Evolutionary conservation across 148 eudicot genomes (phyloP).

Genomic region (Vaccinium darrowii): DNA sequence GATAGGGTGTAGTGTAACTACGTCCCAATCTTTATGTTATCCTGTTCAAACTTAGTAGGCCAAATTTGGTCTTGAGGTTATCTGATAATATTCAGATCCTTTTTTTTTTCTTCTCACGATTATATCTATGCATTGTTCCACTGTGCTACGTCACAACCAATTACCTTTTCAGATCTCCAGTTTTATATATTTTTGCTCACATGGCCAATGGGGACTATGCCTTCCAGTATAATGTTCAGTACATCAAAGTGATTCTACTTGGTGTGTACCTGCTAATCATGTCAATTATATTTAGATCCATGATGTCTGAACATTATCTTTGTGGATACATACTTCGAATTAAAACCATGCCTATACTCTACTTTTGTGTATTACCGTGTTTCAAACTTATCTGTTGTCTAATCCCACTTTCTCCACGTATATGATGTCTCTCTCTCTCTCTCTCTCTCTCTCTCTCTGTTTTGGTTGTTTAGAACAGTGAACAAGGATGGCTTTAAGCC

Average conservation of each 20-base stretch:
- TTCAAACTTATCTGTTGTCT: background rate
- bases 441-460: background rate
- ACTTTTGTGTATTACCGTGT: background rate
- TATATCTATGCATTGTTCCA: background rate
- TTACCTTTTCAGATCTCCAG: background rate
- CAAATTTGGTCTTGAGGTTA: background rate
- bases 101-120: background rate
- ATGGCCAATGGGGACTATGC: too few species aligned
- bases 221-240: background rate
- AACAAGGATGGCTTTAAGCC: slow-evolving; percentile 96
- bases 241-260: too few species aligned
- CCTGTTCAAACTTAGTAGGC: background rate
- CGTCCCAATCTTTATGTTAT: background rate
- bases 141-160: background rate
- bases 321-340: background rate
- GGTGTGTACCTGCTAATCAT: background rate
- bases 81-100: background rate
- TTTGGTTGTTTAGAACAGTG: slow-evolving; percentile 60
- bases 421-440: background rate
- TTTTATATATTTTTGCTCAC: background rate
- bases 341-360: background rate
- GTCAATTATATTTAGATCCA: background rate
- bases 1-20: background rate
- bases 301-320: background rate
- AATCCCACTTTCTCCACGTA: background rate